Percentiles rank a stretch among this genome's conserved stretches.
Evolutionary conservation across 306 rosid genomes (phyloP).

Genomic region (Lathyrus tuberosus): DNA sequence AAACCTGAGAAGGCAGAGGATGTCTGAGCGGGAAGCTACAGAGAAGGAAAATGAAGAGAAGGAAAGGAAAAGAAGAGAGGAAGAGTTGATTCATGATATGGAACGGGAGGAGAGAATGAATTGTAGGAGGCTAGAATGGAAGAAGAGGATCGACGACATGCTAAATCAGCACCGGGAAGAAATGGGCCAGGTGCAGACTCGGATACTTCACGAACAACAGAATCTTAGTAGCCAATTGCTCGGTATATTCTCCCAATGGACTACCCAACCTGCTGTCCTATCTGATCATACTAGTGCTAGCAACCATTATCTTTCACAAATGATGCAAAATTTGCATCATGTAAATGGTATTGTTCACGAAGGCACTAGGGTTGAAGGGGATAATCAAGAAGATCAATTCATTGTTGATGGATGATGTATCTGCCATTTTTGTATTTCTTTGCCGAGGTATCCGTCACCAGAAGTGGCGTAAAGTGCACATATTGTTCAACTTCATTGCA

Average conservation of each 20-base stretch:
- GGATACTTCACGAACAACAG: slow-evolving; percentile 90
- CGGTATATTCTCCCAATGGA: slow-evolving; percentile 91
- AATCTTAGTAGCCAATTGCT: slow-evolving; percentile 77
- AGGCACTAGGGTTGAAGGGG: slow-evolving; percentile 87
- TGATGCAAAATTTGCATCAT: slow-evolving; percentile 97
- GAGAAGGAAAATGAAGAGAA: slow-evolving; percentile 78
- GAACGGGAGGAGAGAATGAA: slow-evolving; percentile 87
- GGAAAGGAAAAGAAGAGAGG: slow-evolving; percentile 84
- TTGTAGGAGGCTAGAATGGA: slow-evolving; percentile 78
- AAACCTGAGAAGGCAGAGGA: slow-evolving; percentile 63
- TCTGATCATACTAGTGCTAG: slow-evolving; percentile 89
- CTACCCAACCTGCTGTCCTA: slow-evolving; percentile 76
- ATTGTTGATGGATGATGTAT: slow-evolving; percentile 74
- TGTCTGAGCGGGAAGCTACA: slow-evolving; percentile 75
- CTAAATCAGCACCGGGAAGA: slow-evolving; percentile 78
- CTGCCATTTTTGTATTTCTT: slow-evolving; percentile 34
- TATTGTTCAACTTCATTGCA: slow-evolving; percentile 55
- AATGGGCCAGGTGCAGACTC: slow-evolving; percentile 87
- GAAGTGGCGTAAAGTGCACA: slow-evolving; percentile 53
- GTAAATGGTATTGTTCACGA: slow-evolving; percentile 82
- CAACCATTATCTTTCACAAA: slow-evolving; percentile 88
- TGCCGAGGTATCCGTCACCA: slow-evolving; percentile 35
- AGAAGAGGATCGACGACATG: slow-evolving; percentile 81
- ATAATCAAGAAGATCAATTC: slow-evolving; percentile 93
- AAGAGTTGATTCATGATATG: slow-evolving; percentile 62